These are phyloP conservation scores for Hanseniaspora pseudoguilliermondii DNA, from an alignment of 805 yeast genomes.

Conservation along the genomic window DNA sequence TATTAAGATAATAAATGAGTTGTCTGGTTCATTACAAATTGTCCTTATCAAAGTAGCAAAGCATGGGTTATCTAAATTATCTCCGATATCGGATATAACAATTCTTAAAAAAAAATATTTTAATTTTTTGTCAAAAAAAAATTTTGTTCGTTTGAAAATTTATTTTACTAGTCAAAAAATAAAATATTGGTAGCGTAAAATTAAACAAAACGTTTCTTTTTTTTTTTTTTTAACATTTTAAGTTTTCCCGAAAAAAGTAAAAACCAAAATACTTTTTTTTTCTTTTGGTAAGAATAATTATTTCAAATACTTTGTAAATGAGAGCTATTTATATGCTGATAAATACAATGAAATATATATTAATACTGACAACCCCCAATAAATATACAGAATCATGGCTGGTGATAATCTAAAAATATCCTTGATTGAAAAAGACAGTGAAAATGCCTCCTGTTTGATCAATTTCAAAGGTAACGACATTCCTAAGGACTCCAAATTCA, in stretches of 20 bases:
- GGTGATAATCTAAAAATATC: constrained; percentile 1
- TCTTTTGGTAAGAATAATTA: too few relatives aligned
- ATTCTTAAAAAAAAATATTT: too few relatives aligned
- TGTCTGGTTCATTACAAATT: too few relatives aligned
- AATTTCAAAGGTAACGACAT: constrained; percentile 54
- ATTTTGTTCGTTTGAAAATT: too few relatives aligned
- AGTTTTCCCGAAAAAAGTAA: not conserved
- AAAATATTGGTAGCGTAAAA: not conserved
- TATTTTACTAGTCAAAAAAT: too few relatives aligned
- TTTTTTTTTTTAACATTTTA: not conserved
- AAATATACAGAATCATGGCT: not conserved
- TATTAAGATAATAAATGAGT: not conserved
- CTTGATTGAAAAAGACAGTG: constrained; percentile 5
- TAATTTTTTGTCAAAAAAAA: too few relatives aligned
- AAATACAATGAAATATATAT: not conserved
- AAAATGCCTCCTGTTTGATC: constrained; percentile 9
- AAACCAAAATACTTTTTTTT: too few relatives aligned
- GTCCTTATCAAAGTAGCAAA: too few relatives aligned
- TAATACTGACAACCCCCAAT: not conserved
- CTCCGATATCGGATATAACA: too few relatives aligned
- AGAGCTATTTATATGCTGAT: not conserved
- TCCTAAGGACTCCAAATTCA: constrained; percentile 47
- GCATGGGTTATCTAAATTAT: too few relatives aligned
- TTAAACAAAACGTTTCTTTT: constrained; percentile 1
- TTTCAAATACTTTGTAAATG: too few relatives aligned